These are phyloP conservation scores for Cladochytrium replicatum DNA, from an alignment of 192 early-diverging fungal species.

Conservation along the genomic window DNA sequence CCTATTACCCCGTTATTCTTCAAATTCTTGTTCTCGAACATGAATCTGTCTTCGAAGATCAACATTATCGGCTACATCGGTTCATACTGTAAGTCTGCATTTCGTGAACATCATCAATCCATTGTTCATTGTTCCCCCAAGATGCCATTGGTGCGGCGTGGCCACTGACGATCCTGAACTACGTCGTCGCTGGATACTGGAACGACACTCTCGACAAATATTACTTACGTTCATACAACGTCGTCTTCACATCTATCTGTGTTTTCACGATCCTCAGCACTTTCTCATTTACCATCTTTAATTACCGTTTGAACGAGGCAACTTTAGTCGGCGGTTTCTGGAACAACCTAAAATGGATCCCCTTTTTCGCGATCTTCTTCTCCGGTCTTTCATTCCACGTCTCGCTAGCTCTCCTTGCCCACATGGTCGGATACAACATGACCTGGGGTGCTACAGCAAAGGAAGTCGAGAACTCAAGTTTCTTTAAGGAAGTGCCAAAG, in stretches of 20 bases:
- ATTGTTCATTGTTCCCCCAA: too few species aligned
- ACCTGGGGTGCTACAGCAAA: constrained; percentile 8
- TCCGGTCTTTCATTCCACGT: constrained; percentile 16
- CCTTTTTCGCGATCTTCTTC: constrained; percentile 12
- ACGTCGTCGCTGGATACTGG: constrained; percentile 7
- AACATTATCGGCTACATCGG: constrained; percentile 16
- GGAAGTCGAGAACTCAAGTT: constrained; percentile 4
- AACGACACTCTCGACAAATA: constrained; percentile 5
- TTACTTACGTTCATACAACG: constrained; percentile 5
- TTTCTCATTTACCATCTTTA: constrained; percentile 7
- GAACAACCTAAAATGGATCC: constrained; percentile 14
- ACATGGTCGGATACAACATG: constrained; percentile 19
- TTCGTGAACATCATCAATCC: too few species aligned
- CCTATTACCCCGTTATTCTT: constrained; percentile 14
- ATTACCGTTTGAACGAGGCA: constrained; percentile 3
- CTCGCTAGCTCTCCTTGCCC: constrained; percentile 12
- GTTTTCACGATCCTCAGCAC: constrained; percentile 13
- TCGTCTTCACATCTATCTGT: constrained; percentile 8
- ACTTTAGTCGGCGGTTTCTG: constrained; percentile 7
- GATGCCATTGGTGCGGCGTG: constrained; percentile 19
- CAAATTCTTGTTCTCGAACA: constrained; percentile 13
- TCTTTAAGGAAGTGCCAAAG: constrained; percentile 1
- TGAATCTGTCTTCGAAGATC: constrained; percentile 12
- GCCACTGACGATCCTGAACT: constrained; percentile 12
- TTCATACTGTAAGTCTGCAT: too few species aligned